phyloP scores from a whole-genome alignment of 306 rosid genomes.

The Casuarina cunninghamiana region DNA sequence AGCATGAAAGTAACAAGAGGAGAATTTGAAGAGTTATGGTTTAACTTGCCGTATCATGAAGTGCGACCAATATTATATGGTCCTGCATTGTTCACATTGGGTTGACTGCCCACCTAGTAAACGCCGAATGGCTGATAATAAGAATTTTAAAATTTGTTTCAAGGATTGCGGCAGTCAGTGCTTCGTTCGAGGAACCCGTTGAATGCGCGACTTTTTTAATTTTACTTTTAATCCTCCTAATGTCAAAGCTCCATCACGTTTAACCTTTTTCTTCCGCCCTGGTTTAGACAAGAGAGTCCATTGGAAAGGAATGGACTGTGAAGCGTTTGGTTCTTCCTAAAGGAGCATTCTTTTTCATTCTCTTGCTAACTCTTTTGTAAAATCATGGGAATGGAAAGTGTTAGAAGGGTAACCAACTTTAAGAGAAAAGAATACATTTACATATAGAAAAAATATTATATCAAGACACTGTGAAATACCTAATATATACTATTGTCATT shows the following conservation, averaged over 20 bases:
- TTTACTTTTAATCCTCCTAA: not conserved
- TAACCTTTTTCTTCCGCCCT: not conserved
- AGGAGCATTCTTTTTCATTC: too few species aligned
- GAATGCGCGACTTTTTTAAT: too few species aligned
- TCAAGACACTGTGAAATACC: too few species aligned
- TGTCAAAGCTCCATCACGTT: not conserved
- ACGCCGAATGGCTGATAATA: not conserved
- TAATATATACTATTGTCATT: too few species aligned
- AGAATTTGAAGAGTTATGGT: not conserved
- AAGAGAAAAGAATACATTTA: too few species aligned
- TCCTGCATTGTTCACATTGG: not conserved
- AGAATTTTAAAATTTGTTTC: not conserved
- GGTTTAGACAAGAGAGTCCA: too few species aligned
- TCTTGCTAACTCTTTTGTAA: too few species aligned
- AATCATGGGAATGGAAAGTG: too few species aligned
- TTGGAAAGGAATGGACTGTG: too few species aligned
- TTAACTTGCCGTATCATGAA: not conserved
- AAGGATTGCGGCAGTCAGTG: constrained; percentile 37
- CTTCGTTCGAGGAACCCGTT: not conserved
- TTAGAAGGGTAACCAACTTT: too few species aligned
- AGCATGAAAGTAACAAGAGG: not conserved
- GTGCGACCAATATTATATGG: not conserved
- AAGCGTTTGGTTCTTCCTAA: too few species aligned
- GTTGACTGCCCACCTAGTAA: not conserved
- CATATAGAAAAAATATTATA: too few species aligned